phyloP scores from a whole-genome alignment of 805 yeast genomes.

The Suhomyces emberorum region DNA sequence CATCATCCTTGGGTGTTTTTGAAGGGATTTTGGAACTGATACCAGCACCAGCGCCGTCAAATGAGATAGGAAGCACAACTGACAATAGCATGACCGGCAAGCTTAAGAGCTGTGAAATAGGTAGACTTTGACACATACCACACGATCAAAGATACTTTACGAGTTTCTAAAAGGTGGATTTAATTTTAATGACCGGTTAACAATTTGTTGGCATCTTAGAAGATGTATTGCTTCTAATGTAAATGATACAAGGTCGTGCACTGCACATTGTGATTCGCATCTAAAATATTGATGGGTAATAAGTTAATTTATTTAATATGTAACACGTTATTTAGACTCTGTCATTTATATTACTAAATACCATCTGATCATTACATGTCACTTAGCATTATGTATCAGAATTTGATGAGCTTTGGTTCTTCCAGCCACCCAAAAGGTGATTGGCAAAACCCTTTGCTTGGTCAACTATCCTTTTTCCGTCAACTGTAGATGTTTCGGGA shows the following conservation, averaged over 20 bases:
- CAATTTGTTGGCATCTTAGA: no score
- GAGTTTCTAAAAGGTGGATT: no score
- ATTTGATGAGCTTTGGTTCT: conserved; percentile 6
- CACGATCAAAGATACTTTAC: no score
- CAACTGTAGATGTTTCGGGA: conserved; percentile 3
- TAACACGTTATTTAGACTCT: no score
- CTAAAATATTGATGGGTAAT: no score
- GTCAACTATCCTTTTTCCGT: conserved; percentile 23
- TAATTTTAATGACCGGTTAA: no score
- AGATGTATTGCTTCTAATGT: no score
- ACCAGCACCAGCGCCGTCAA: neutral
- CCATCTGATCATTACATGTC: no score
- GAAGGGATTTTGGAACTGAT: neutral
- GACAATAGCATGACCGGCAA: conserved; percentile 5
- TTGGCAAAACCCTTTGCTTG: conserved; percentile 38
- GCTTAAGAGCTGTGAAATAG: conserved; percentile 7
- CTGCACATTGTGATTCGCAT: no score
- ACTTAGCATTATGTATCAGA: conserved; percentile 2
- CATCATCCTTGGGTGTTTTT: conserved; percentile 8
- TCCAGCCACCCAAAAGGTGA: conserved; percentile 29
- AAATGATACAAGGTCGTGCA: no score
- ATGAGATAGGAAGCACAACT: conserved; percentile 2
- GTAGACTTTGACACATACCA: neutral
- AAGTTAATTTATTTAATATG: no score
- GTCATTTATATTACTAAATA: no score